Evolutionary conservation across 441 rosid genomes (phyloP), one percentile per base, ranked within the genome.

Genomic region (Macaranga tanarius): DNA sequence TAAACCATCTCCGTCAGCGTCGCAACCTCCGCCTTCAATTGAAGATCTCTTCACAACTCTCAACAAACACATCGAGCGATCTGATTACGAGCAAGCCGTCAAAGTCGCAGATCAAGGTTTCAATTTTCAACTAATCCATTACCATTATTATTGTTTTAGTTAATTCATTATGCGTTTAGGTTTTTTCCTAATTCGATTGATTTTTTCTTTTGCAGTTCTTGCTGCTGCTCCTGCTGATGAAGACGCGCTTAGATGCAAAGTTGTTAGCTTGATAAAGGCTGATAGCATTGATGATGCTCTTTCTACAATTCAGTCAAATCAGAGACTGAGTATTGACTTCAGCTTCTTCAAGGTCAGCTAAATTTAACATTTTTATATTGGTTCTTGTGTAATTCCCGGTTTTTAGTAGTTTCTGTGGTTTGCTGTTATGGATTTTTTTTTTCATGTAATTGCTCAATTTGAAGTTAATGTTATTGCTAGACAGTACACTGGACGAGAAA

Each of bases 31-130:
- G 69, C 87, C 92, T 2, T 63, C 93, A 38, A 85, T 91, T 67
- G 98, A 93, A 89, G 97, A 93, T 83, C 90, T 93, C 73, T 93
- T 93, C 89, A 70, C 90, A 59, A 73, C 84, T 38, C 93, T 92
- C 65, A 81, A 86, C 62, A 72, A 81, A 72, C 95, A 92, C 81
- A 92, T 91, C 73, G 57, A 90, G 64, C 81, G 79, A 79, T 88
- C 93, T 50, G 91, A 95, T 66, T 86, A 71, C 57, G 82, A 84
- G 52, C 88, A 86, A 72, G 91, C 87, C 61, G 86, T 88, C 75
- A 89, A 84, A 80, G 88, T 90, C 76, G 86, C 97, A 56, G 89
- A 91, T 82, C 95, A 89, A 86, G 89, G 97, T 79, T 34, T 70
- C 65, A 60, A 28, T 58, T 22, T 20, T 68, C 17, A 15, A 55